Evolutionary conservation across 2,329 filamentous ascomycete genomes (phyloP).

Genomic region (Alternaria sp.): DNA sequence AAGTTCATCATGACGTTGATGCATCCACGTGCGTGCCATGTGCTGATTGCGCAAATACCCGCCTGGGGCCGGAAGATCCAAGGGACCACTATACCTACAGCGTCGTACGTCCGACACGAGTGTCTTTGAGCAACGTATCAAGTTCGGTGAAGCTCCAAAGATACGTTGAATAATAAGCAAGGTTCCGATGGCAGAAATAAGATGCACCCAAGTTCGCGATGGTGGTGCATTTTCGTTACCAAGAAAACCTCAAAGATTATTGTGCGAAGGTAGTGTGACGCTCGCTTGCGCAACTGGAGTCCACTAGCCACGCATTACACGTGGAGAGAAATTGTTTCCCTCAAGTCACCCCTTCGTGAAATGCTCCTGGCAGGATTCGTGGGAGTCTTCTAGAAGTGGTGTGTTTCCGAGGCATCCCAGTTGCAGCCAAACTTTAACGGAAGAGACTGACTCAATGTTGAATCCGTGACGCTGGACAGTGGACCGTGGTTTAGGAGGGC

Average conservation of each 20-base stretch:
- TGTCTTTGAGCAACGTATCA: neutral
- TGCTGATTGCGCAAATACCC: conserved; percentile 16
- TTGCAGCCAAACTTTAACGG: conserved; percentile 22
- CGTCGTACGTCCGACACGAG: conserved; percentile 1
- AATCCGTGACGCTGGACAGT: conserved; percentile 17
- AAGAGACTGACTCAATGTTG: conserved; percentile 25
- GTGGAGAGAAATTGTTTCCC: neutral
- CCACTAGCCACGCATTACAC: neutral
- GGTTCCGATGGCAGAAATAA: neutral
- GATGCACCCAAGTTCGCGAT: neutral
- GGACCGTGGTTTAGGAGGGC: conserved; percentile 14
- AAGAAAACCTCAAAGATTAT: neutral
- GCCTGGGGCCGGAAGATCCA: conserved; percentile 17
- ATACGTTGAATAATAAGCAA: neutral
- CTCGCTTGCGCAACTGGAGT: neutral
- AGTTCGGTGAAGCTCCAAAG: neutral
- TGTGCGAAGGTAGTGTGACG: neutral
- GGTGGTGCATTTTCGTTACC: neutral
- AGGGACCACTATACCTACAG: conserved; percentile 3
- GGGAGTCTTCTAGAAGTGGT: conserved; percentile 13
- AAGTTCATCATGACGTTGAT: conserved; percentile 14
- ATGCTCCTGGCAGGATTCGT: neutral
- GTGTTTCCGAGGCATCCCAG: conserved; percentile 18
- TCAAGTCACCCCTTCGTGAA: neutral
- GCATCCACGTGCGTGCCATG: conserved; percentile 17